Conservation (phyloP, 2,329 filamentous ascomycete genomes). For the Sporothrix dimorphospora region DNA sequence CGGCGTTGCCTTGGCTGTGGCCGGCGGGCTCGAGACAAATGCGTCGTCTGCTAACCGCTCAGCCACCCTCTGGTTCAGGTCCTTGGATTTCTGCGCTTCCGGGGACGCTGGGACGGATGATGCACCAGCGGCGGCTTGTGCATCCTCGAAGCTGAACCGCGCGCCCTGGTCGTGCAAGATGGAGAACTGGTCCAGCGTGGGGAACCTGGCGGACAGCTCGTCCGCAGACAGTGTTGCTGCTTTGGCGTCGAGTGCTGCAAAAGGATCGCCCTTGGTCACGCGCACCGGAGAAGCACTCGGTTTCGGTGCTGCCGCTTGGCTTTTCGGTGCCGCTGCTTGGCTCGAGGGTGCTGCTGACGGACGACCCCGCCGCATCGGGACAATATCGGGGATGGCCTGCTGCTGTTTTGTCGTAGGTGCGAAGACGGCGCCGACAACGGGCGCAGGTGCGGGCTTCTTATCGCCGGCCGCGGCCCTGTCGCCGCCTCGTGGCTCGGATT, state of each 20-base stretch:
- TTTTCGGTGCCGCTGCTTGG: slow-evolving; percentile 42
- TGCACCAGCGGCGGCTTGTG: slow-evolving; percentile 43
- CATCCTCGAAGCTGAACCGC: slow-evolving; percentile 80
- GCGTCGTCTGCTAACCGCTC: slow-evolving; percentile 83
- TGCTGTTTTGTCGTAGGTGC: slow-evolving; percentile 73
- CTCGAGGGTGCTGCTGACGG: slow-evolving; percentile 53
- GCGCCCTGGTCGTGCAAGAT: slow-evolving; percentile 80
- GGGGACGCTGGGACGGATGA: slow-evolving; percentile 25
- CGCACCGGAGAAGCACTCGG: slow-evolving; percentile 69
- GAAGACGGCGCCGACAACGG: slow-evolving; percentile 78
- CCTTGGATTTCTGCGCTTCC: slow-evolving; percentile 53
- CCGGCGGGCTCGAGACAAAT: slow-evolving; percentile 58
- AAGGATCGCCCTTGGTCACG: slow-evolving; percentile 77
- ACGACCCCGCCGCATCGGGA: slow-evolving; percentile 89
- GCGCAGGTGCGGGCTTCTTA: slow-evolving; percentile 53
- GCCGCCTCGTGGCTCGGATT: slow-evolving; percentile 61
- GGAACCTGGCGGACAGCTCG: slow-evolving; percentile 83
- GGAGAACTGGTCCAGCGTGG: slow-evolving; percentile 90
- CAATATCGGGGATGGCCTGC: slow-evolving; percentile 80
- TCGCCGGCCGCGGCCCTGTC: slow-evolving; percentile 58
- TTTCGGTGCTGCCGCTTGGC: slow-evolving; percentile 46
- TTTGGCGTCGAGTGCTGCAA: slow-evolving; percentile 81
- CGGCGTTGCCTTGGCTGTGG: slow-evolving; percentile 37
- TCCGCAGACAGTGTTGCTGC: slow-evolving; percentile 60
- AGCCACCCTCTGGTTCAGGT: slow-evolving; percentile 68